phyloP scores from a whole-genome alignment of 1,284 basidiomycete genomes.

The Sanghuangporus weigelae region DNA sequence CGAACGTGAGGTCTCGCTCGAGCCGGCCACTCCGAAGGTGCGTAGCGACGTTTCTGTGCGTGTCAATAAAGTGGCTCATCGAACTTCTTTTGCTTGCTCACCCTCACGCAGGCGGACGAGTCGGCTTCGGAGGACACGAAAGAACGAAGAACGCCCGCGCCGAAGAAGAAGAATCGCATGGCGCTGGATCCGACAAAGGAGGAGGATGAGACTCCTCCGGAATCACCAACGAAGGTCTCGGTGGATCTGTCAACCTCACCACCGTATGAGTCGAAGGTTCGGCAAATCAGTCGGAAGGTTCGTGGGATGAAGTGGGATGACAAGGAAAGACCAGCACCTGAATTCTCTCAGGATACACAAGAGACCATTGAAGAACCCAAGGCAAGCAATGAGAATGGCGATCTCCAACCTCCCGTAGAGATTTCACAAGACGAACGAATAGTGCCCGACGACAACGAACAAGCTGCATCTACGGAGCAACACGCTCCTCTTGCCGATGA shows the following conservation, averaged over 20 bases:
- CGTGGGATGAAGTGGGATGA: slow-evolving; percentile 68
- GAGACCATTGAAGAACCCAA: background rate
- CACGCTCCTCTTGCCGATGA: background rate
- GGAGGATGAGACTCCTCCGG: slow-evolving; percentile 46
- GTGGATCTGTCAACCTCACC: slow-evolving; percentile 49
- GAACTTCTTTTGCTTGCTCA: background rate
- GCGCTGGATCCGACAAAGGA: slow-evolving; percentile 61
- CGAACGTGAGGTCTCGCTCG: slow-evolving; percentile 68
- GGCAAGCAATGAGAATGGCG: background rate
- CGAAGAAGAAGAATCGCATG: slow-evolving; percentile 62
- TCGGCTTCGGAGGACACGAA: slow-evolving; percentile 34
- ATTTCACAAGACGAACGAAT: background rate
- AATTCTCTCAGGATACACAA: slow-evolving; percentile 1
- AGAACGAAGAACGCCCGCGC: slow-evolving; percentile 46
- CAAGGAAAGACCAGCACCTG: slow-evolving; percentile 38
- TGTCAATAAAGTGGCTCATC: background rate
- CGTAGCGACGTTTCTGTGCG: background rate
- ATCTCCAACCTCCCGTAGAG: slow-evolving; percentile 8
- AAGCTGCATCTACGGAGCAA: background rate
- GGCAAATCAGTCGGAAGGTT: slow-evolving; percentile 71
- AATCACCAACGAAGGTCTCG: slow-evolving; percentile 33
- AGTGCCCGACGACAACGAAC: background rate
- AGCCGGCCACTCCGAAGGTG: slow-evolving; percentile 54
- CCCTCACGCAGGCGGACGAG: slow-evolving; percentile 37
- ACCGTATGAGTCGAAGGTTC: slow-evolving; percentile 64